phyloP scores from a whole-genome alignment of 208 protist genomes.

The Trypanosoma cruzi region DNA sequence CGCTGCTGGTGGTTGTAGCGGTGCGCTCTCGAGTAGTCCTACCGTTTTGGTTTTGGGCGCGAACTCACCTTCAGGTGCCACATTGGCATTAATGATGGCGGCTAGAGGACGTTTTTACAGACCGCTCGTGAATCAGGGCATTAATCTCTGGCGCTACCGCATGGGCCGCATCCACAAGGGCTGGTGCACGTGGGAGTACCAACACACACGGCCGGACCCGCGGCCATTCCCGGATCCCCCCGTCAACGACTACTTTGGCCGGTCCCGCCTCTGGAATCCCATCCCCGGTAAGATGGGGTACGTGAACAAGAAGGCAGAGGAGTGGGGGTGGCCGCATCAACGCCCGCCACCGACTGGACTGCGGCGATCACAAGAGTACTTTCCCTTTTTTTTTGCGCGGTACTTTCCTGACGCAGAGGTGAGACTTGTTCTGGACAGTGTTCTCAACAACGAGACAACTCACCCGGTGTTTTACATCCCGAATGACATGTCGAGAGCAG shows the following conservation, averaged over 20 bases:
- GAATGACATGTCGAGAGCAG: conserved; percentile 83
- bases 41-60: conserved; percentile 8
- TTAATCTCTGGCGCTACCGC: conserved; percentile 80
- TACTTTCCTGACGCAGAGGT: conserved; percentile 88
- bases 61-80: not conserved
- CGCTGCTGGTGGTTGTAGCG: not conserved
- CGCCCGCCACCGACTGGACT: conserved; percentile 80
- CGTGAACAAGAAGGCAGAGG: conserved; percentile 76
- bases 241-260: conserved; percentile 90
- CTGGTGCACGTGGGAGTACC: conserved; percentile 79
- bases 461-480: conserved; percentile 82
- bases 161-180: conserved; percentile 83
- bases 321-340: conserved; percentile 78
- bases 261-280: conserved; percentile 81
- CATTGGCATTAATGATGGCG: conserved; percentile 16
- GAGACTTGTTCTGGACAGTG: conserved; percentile 80
- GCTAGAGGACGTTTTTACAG: conserved; percentile 74
- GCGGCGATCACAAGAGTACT: conserved; percentile 74
- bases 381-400: conserved; percentile 76
- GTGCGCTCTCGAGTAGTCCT: not conserved
- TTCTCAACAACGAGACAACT: conserved; percentile 88
- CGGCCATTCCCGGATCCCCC: conserved; percentile 83
- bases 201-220: conserved; percentile 66
- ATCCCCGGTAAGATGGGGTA: conserved; percentile 86
- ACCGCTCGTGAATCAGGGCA: conserved; percentile 79